Evolutionary conservation across 768 basidiomycete genomes (phyloP).

Genomic region (Cubamyces lactineus): DNA sequence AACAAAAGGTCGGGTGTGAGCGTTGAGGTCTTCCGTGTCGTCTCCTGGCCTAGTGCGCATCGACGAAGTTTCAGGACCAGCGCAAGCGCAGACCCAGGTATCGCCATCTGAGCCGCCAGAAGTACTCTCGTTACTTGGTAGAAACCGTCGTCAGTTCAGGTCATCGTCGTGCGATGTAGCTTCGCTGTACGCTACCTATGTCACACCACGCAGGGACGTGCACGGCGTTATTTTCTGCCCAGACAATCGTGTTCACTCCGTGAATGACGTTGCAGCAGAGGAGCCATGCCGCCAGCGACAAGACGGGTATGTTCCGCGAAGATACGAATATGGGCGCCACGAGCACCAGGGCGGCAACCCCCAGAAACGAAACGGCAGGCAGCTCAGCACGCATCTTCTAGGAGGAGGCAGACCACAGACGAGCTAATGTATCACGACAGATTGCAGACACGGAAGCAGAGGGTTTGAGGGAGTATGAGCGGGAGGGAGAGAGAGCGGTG

Average conservation of each 20-base stretch:
- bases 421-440: not conserved
- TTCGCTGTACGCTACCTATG: slow-evolving; percentile 54
- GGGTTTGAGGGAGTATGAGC: not conserved
- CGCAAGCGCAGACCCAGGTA: slow-evolving; percentile 26
- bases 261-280: slow-evolving; percentile 37
- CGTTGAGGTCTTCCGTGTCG: slow-evolving; percentile 15
- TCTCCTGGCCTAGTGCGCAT: slow-evolving; percentile 20
- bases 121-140: slow-evolving; percentile 34
- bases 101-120: slow-evolving; percentile 25
- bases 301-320: slow-evolving; percentile 35
- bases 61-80: slow-evolving; percentile 12
- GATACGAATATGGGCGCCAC: slow-evolving; percentile 34
- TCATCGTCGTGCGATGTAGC: not conserved
- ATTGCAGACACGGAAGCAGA: not conserved
- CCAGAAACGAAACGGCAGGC: slow-evolving; percentile 34
- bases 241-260: slow-evolving; percentile 61
- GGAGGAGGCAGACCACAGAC: not conserved
- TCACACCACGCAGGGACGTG: slow-evolving; percentile 73
- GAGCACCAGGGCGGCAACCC: slow-evolving; percentile 27
- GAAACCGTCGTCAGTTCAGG: slow-evolving; percentile 42
- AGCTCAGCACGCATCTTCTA: slow-evolving; percentile 28
- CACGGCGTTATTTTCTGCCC: slow-evolving; percentile 55
- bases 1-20: slow-evolving; percentile 26
- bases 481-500: not conserved
- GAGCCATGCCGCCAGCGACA: slow-evolving; percentile 39